Base-by-base conservation (phyloP, 225 moss, liverwort and hornwort species). In the Rhytidiadelphus loreus region DNA sequence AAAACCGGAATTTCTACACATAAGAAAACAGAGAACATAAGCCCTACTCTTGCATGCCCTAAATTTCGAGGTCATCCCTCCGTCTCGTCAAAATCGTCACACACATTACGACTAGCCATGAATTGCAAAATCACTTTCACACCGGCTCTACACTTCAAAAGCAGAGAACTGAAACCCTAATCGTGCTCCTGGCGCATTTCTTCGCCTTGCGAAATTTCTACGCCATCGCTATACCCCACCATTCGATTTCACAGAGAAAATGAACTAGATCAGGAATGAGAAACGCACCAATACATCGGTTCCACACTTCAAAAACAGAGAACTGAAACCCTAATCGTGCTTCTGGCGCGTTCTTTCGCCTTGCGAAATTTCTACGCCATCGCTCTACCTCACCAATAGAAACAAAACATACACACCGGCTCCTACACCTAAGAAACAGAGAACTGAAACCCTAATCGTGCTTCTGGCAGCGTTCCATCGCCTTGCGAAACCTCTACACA, bases 331-430 rank as follows among this genome's bases (percentile, higher is more conserved):
- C 84, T 86, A 79, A 55, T 86, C 29, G 12, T 41, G 52, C 16
- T 43, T n/a, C 28, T n/a, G 32, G 53, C 33, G 15, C n/a, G n/a
- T 56, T 7, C 7, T 26, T 55, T 57, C 28, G 17, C 62, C 63
- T 86, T 39, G 18, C 76, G n/a, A 77, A 26, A 63, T 32, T 25
- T 55, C 72, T 52, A 50, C 39, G 44, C 56, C 90, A 86, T 29
- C n/a, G 35, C n/a, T 82, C 8, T 30, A 33, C 28, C 71, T 39
- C 44, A 11, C 21, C 57, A 70, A 50, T 11, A 8, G 57, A 41
- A 80, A 77, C 85, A 22, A 66, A n/a, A 90, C 92, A 89, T 92
- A 77, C 92, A 93, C 16, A 92, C 88, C 41, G 91, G 92, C 78
- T 92, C 94, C 94, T 86, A 57, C 12, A 29, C 41, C 26, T 58